These are phyloP conservation scores for Naegleria lovaniensis DNA, from an alignment of 208 protist species.

Conservation along the genomic window DNA sequence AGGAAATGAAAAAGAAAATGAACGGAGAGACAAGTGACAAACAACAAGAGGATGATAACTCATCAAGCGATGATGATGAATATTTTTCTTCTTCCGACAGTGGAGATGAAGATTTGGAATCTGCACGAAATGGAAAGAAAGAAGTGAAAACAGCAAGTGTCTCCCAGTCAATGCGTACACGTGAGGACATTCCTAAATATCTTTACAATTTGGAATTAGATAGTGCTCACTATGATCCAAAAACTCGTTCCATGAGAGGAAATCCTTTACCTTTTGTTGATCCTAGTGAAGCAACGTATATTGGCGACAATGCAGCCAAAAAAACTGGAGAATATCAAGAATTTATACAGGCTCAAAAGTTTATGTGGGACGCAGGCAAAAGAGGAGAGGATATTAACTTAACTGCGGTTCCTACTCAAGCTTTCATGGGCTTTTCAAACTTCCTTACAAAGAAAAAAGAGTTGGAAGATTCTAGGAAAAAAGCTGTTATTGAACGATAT, in stretches of 20 bases:
- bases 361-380: conserved; percentile 56
- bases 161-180: conserved; percentile 68
- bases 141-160: background rate
- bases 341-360: conserved; percentile 57
- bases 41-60: conserved; percentile 31
- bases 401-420: conserved; percentile 60
- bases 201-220: conserved; percentile 75
- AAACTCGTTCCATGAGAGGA: conserved; percentile 78
- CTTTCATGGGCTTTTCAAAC: conserved; percentile 51
- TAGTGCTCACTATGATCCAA: conserved; percentile 84
- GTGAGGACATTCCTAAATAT: conserved; percentile 88
- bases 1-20: background rate
- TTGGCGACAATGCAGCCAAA: conserved; percentile 76
- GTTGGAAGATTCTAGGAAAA: conserved; percentile 42
- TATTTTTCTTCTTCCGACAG: background rate
- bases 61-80: background rate
- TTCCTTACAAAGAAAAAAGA: conserved; percentile 57
- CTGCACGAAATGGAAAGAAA: background rate
- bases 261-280: conserved; percentile 55
- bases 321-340: conserved; percentile 52
- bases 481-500: conserved; percentile 59
- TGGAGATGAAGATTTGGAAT: background rate
- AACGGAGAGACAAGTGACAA: conserved; percentile 17
- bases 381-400: conserved; percentile 54
- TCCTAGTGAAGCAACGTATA: conserved; percentile 45